These are phyloP conservation scores for Erythrobasidium hasegawianum DNA, from an alignment of 1,284 basidiomycete genomes.

Conservation along the genomic window DNA sequence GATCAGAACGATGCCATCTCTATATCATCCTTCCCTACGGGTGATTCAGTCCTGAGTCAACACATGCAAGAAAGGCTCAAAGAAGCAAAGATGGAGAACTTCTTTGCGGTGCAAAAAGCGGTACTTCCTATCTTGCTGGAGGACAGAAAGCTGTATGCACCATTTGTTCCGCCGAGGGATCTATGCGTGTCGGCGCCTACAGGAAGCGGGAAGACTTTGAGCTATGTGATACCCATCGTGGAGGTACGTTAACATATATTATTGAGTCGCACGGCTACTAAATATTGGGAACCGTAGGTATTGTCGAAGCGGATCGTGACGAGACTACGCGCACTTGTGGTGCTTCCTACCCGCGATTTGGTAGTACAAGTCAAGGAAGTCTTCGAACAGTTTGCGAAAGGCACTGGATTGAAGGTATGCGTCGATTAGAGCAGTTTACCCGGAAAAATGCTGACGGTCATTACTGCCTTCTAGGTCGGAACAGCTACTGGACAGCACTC, in stretches of 20 bases:
- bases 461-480: constrained; percentile 66
- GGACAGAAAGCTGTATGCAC: constrained; percentile 61
- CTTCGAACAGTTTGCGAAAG: constrained; percentile 77
- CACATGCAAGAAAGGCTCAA: constrained; percentile 7
- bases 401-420: constrained; percentile 75
- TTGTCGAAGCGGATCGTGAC: constrained; percentile 70
- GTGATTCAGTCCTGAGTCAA: constrained; percentile 10
- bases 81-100: constrained; percentile 20
- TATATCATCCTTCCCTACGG: background rate
- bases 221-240: constrained; percentile 86
- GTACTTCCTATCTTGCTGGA: constrained; percentile 72
- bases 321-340: constrained; percentile 78
- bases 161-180: constrained; percentile 69
- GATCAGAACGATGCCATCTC: background rate
- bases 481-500: constrained; percentile 78
- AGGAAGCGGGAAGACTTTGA: constrained; percentile 93
- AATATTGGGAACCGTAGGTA: constrained; percentile 54
- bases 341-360: constrained; percentile 93
- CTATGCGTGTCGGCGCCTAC: constrained; percentile 97
- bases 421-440: too few relatives aligned
- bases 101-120: constrained; percentile 62
- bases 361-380: constrained; percentile 89
- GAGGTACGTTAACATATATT: constrained; percentile 64
- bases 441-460: too few relatives aligned
- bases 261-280: too few relatives aligned